phyloP scores from a whole-genome alignment of 176 grass and related monocot genomes.

The Musa acuminata region DNA sequence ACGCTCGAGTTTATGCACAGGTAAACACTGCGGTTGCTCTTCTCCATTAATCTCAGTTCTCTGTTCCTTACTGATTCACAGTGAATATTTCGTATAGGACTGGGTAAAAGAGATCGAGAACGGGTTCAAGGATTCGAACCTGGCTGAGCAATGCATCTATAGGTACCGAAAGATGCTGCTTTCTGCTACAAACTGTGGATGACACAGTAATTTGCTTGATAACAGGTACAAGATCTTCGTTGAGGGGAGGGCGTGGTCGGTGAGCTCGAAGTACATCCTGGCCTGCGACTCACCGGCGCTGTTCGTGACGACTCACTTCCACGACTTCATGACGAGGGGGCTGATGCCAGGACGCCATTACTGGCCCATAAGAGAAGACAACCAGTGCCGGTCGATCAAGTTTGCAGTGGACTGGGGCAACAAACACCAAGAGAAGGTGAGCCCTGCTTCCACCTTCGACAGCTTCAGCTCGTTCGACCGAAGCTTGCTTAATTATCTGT shows the following conservation, averaged over 20 bases:
- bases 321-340: constrained; percentile 44
- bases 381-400: constrained; percentile 47
- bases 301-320: constrained; percentile 26
- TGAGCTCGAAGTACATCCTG: constrained; percentile 58
- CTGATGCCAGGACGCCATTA: constrained; percentile 47
- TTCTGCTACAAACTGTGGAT: background rate
- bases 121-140: constrained; percentile 35
- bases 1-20: constrained; percentile 35
- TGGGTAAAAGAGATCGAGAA: constrained; percentile 22
- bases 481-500: background rate
- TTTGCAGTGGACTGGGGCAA: constrained; percentile 57
- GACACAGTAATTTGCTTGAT: background rate
- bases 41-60: background rate
- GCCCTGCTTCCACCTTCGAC: background rate
- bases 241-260: constrained; percentile 44
- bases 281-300: constrained; percentile 44
- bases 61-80: no score
- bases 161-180: constrained; percentile 21
- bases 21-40: constrained; percentile 2
- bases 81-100: constrained; percentile 14
- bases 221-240: constrained; percentile 57
- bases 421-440: constrained; percentile 19
- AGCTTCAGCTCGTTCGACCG: background rate
- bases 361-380: constrained; percentile 33
- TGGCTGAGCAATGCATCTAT: constrained; percentile 49